These are phyloP conservation scores for Dactylellina parvicollis DNA, from an alignment of 2,329 filamentous ascomycete genomes.

Conservation along the genomic window DNA sequence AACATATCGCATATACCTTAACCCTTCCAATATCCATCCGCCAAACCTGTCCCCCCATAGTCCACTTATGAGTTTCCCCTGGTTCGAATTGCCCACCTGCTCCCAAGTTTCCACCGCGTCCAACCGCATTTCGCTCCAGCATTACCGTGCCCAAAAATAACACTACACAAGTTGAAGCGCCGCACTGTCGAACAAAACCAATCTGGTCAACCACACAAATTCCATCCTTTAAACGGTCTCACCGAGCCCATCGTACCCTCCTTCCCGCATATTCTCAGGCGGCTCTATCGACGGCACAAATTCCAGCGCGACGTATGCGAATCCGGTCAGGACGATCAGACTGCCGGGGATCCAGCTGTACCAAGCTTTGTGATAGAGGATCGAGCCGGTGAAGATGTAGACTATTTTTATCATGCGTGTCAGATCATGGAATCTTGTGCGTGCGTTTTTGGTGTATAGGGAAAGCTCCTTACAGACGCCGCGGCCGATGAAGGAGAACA, in stretches of 20 bases:
- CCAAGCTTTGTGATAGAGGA: slow-evolving; percentile 76
- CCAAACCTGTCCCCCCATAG: background rate
- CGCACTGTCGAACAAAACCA: slow-evolving; percentile 11
- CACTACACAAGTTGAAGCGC: slow-evolving; percentile 19
- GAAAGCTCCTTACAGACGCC: slow-evolving; percentile 77
- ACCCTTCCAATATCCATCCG: background rate
- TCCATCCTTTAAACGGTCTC: slow-evolving; percentile 37
- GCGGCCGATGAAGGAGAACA: slow-evolving; percentile 96
- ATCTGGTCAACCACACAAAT: background rate
- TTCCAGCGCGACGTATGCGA: slow-evolving; percentile 79
- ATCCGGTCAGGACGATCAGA: slow-evolving; percentile 78
- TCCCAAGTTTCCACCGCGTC: background rate
- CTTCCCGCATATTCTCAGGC: slow-evolving; percentile 81
- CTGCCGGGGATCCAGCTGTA: slow-evolving; percentile 79
- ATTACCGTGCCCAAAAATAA: background rate
- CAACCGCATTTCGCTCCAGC: background rate
- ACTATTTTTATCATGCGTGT: slow-evolving; percentile 66
- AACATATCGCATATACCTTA: no score
- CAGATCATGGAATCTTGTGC: background rate
- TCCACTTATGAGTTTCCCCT: no score
- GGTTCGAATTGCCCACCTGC: background rate
- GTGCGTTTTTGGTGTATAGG: no score
- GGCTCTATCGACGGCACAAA: slow-evolving; percentile 82
- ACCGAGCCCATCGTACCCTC: slow-evolving; percentile 73
- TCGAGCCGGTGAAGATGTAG: slow-evolving; percentile 92